phyloP scores from a whole-genome alignment of 169 alveolate genomes.

The Plasmodium knowlesi region DNA sequence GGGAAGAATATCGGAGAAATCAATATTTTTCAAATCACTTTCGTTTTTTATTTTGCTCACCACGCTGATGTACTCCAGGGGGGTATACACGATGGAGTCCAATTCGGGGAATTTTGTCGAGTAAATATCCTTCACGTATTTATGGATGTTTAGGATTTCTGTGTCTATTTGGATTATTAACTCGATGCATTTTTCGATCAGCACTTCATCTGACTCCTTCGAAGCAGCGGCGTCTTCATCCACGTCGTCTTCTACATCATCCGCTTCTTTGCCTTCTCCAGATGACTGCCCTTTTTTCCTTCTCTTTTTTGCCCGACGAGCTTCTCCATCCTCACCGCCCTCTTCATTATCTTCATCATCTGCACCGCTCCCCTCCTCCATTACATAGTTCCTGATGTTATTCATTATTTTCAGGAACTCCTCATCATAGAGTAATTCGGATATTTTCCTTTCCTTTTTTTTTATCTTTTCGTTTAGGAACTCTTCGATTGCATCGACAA shows the following conservation, averaged over 20 bases:
- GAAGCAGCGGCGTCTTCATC: not conserved
- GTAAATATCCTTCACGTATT: constrained; percentile 88
- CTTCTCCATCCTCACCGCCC: constrained; percentile 21
- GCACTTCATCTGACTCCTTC: constrained; percentile 75
- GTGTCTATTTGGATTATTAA: constrained; percentile 84
- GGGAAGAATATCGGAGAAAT: constrained; percentile 87
- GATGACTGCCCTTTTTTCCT: not conserved
- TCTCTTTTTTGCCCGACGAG: constrained; percentile 3
- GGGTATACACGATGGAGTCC: constrained; percentile 88
- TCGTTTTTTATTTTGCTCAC: constrained; percentile 89
- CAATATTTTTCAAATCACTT: constrained; percentile 84
- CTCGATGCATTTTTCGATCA: constrained; percentile 86
- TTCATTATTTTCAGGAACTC: constrained; percentile 26
- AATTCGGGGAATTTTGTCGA: constrained; percentile 89
- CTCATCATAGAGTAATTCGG: constrained; percentile 18
- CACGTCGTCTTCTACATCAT: not conserved
- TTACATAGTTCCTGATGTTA: constrained; percentile 29
- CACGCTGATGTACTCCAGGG: constrained; percentile 90
- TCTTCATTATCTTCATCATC: not conserved
- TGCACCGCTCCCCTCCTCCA: constrained; percentile 7
- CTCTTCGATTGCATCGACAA: constrained; percentile 84
- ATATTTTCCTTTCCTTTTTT: constrained; percentile 78
- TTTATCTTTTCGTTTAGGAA: constrained; percentile 76
- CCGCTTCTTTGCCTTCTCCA: not conserved
- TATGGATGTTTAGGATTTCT: constrained; percentile 86